phyloP scores from a whole-genome alignment of 352 stramenopile genomes.

The Pythium dissotocum region DNA sequence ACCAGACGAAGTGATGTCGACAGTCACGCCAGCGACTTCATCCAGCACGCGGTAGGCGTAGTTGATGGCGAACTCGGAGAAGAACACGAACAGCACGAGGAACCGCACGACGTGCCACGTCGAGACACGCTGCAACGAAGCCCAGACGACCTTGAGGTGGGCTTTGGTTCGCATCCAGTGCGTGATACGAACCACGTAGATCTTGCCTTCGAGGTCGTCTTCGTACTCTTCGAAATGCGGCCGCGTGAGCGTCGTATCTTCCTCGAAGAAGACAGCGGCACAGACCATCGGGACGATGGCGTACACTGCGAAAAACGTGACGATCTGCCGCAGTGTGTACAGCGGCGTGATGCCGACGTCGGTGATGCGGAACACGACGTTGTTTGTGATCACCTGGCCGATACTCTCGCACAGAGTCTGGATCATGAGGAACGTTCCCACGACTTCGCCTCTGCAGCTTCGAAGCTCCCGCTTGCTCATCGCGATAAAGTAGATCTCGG shows the following conservation, averaged over 20 bases:
- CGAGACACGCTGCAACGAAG: slow-evolving; percentile 36
- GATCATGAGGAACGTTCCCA: slow-evolving; percentile 51
- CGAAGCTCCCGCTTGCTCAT: slow-evolving; percentile 54
- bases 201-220: neutral
- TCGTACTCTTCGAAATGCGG: neutral
- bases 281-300: slow-evolving; percentile 44
- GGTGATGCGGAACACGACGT: slow-evolving; percentile 54
- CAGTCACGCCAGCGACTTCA: slow-evolving; percentile 40
- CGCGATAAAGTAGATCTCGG: slow-evolving; percentile 56
- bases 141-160: slow-evolving; percentile 27
- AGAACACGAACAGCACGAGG: slow-evolving; percentile 57
- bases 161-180: neutral
- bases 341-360: slow-evolving; percentile 42
- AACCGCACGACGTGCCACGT: slow-evolving; percentile 54
- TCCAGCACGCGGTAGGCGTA: slow-evolving; percentile 50
- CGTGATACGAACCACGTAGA: neutral
- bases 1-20: slow-evolving; percentile 41
- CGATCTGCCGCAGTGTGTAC: slow-evolving; percentile 43
- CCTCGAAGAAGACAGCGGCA: slow-evolving; percentile 44
- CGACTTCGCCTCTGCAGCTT: slow-evolving; percentile 31
- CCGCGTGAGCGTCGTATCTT: slow-evolving; percentile 20
- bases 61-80: slow-evolving; percentile 58
- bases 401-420: slow-evolving; percentile 52
- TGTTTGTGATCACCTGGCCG: slow-evolving; percentile 47
- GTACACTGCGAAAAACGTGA: slow-evolving; percentile 62